Evolutionary conservation across 352 stramenopile genomes (phyloP).

Genomic region (Phytophthora sp.): DNA sequence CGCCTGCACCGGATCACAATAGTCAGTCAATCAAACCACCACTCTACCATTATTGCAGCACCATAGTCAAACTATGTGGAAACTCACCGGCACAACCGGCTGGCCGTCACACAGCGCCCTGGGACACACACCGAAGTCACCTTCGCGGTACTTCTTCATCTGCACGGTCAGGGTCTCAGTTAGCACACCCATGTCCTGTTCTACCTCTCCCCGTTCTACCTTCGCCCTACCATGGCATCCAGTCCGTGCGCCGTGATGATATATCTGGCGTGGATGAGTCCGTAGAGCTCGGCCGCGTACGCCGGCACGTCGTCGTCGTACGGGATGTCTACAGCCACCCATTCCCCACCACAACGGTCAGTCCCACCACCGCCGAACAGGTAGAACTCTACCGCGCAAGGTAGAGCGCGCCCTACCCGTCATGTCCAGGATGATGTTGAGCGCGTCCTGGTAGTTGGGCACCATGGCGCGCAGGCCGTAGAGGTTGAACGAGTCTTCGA

Average conservation of each 20-base stretch:
- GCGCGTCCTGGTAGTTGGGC: constrained; percentile 89
- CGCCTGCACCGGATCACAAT: constrained; percentile 40
- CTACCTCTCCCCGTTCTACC: not conserved
- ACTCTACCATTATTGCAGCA: not conserved
- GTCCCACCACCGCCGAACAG: not conserved
- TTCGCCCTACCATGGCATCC: constrained; percentile 77
- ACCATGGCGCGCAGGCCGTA: constrained; percentile 91
- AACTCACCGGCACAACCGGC: constrained; percentile 78
- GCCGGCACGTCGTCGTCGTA: constrained; percentile 89
- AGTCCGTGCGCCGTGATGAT: constrained; percentile 90
- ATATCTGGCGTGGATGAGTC: constrained; percentile 90
- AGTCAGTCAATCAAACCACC: not conserved
- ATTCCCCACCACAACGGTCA: constrained; percentile 3
- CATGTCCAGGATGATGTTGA: constrained; percentile 94
- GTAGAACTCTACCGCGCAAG: not conserved
- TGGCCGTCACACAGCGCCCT: constrained; percentile 86
- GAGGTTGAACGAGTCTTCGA: constrained; percentile 95
- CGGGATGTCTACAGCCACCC: constrained; percentile 70
- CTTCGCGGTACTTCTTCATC: constrained; percentile 91
- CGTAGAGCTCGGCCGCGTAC: constrained; percentile 90
- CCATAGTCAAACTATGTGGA: not conserved
- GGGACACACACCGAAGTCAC: constrained; percentile 88
- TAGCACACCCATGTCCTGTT: not conserved
- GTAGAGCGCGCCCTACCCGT: constrained; percentile 50
- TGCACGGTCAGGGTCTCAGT: constrained; percentile 20